Base-by-base conservation (phyloP, 2,329 filamentous ascomycete genomes). In the Arachnopeziza araneosa region DNA sequence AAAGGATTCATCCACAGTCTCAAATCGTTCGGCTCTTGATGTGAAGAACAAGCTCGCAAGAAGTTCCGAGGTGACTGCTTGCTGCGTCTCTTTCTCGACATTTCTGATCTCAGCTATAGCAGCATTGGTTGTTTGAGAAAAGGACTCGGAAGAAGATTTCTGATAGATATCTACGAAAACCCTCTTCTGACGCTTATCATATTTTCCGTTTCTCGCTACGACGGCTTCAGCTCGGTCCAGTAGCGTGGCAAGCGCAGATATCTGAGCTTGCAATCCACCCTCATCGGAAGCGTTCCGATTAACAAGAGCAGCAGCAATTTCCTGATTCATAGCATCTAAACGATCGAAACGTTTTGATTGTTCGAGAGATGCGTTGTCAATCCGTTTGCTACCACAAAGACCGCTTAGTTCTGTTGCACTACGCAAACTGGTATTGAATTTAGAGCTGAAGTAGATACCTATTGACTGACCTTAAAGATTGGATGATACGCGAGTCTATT, bases 301-400 rank as follows among this genome's bases (percentile, higher is more conserved):
- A 26, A 54, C 26, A 21, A 54, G 26, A 44, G 52, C 26, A 22
- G 26, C 2, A 10, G 52, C 30, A 24, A 54, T 44, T 36, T 54
- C 30, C 19, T 54, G 17, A 14, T 54, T 54, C 5, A 26, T 19
- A 36, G 30, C 52, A 48, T 54, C 30, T 26, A 54, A 26, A 19
- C 26, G 52, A 54, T 54, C 52, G 26, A 54, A 54, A 23, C 52
- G 52, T 22, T 54, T 26, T 12, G 52, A 54, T 21, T 44, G 52
- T 54, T 54, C 26, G 1, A 44, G 26, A 3, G 44, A 48, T 22
- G 6, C 17, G 12, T 3, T 8, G 36, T 44, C 17, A 19, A 50
- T 12, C n/a, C 17, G 54, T 56, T 56, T 30, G 22, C 54, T 56
- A 26, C 26, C 26, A 30, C n/a, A 30, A 30, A 30, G 26, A 30